These are phyloP conservation scores for Hypoxylon sp. DNA, from an alignment of 2,329 filamentous ascomycete species.

Conservation along the genomic window DNA sequence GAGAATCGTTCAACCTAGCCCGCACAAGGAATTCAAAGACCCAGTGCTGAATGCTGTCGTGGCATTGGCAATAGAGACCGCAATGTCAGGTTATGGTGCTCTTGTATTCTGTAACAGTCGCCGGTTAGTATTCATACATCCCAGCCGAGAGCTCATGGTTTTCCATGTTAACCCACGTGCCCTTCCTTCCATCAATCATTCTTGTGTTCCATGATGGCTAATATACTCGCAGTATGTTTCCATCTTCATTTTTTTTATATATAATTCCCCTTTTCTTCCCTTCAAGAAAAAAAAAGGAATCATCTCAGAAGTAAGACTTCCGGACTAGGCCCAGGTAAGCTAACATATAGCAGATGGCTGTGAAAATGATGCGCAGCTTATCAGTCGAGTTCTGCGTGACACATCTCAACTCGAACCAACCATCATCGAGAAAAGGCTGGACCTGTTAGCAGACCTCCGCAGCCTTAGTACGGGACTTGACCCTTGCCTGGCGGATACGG, in stretches of 20 bases:
- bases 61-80: constrained; percentile 78
- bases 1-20: constrained; percentile 68
- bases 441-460: constrained; percentile 76
- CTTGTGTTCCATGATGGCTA: constrained; percentile 14
- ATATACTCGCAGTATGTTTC: constrained; percentile 36
- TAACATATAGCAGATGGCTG: constrained; percentile 62
- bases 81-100: constrained; percentile 76
- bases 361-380: constrained; percentile 77
- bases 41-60: constrained; percentile 79
- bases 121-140: constrained; percentile 39
- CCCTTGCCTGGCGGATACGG: constrained; percentile 73
- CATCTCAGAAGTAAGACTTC: not conserved
- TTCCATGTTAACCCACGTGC: not conserved
- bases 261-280: not conserved
- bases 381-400: constrained; percentile 76
- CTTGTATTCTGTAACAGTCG: constrained; percentile 82
- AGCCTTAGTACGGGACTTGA: constrained; percentile 78
- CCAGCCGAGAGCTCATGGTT: not conserved
- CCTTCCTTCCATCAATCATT: not conserved
- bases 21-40: constrained; percentile 73
- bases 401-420: constrained; percentile 61
- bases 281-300: not conserved
- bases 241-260: not conserved
- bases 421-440: constrained; percentile 71
- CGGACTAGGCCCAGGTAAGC: constrained; percentile 3